These are phyloP conservation scores for Lathyrus sativus DNA, from an alignment of 306 rosid species.

Conservation along the genomic window DNA sequence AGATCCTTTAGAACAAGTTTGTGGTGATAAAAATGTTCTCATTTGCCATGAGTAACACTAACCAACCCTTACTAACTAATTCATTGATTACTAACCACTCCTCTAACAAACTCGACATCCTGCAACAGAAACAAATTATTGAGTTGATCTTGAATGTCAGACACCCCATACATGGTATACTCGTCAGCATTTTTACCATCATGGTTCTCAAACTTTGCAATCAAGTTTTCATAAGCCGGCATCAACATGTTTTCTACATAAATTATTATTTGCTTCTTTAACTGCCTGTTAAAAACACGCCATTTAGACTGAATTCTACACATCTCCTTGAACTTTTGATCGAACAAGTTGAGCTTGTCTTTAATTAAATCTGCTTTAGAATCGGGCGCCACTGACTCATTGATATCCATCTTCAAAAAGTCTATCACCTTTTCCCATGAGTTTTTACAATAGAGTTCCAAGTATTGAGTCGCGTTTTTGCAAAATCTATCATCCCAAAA, in stretches of 20 bases:
- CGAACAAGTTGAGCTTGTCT: background rate
- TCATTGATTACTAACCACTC: background rate
- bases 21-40: too few relatives aligned
- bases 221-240: too few relatives aligned
- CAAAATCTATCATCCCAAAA: background rate
- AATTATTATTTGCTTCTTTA: background rate
- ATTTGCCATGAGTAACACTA: background rate
- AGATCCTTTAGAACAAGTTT: too few relatives aligned
- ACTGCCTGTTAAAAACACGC: background rate
- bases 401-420: background rate
- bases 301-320: background rate
- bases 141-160: background rate
- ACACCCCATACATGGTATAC: too few relatives aligned
- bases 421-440: background rate
- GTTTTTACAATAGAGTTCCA: background rate
- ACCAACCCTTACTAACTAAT: background rate
- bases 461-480: background rate
- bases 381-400: background rate
- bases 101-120: background rate
- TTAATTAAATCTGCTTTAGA: background rate
- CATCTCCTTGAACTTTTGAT: background rate
- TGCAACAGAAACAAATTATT: background rate
- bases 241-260: too few relatives aligned
- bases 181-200: too few relatives aligned
- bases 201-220: too few relatives aligned